Base-by-base conservation (phyloP, 2,329 filamentous ascomycete genomes). In the Cercospora sesami region DNA sequence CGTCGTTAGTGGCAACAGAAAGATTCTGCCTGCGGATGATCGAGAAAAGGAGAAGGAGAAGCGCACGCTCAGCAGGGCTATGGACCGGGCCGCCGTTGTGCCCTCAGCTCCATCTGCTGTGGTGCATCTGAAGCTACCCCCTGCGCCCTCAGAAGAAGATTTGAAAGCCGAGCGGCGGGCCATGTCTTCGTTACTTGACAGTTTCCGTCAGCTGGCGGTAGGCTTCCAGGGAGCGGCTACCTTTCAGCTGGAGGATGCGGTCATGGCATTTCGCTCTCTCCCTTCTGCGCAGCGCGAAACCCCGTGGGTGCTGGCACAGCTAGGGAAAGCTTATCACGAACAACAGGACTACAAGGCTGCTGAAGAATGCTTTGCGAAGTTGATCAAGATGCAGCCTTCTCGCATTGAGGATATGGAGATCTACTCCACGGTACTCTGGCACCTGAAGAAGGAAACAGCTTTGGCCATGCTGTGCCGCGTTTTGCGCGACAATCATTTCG, bases 341-440 rank as follows among this genome's bases (percentile, higher is more conserved):
- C 92, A 94, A 78, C 91, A 91, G 9, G 87, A 90, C 72, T 97
- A 98, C 77, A 83, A 84, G 2, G 92, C 97, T 71, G 93, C 95
- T 3, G 94, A 97, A 77, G 92, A 91, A 71, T 91, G 90, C 75
- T 99, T 97, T 79, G 86, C 89, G 67, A 89, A 89, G 65, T 87
- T 99, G 72, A 89, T 93, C 61, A 87, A 90, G 33, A 85, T 95
- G 73, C 90, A 92, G 12, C 94, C 94, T 0, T 91, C 92, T 1
- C 89, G 92, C 4, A 85, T 96, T 55, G 91, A 96, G 77, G 94
- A 97, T 76, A 97, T 98, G 94, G 95, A 99, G 78, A 90, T 98
- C 39, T 99, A 97, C 80, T 98, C 94, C 14, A 99, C 95, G 0
- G 90, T 96, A n/a, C 85, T 99, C n/a, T 99, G 96, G 95, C 94